Conservation (phyloP, 2,329 filamentous ascomycete species). For the Colletotrichum spinosum region DNA sequence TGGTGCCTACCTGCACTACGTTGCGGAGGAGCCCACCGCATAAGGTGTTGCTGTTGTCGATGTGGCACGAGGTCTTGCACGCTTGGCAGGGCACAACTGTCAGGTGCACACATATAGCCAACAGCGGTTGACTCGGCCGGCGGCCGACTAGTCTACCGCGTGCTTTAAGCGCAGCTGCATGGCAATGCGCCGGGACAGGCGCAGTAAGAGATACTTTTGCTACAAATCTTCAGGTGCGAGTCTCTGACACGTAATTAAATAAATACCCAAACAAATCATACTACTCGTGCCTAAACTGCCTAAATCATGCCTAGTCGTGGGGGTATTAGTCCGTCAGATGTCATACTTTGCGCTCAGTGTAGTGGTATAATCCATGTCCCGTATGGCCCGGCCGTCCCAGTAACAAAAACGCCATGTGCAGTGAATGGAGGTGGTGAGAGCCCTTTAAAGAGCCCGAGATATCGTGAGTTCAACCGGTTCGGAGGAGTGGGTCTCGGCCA, state of each 20-base stretch:
- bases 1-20: constrained; percentile 95
- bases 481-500: neutral
- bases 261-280: constrained; percentile 32
- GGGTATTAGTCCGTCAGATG: constrained; percentile 29
- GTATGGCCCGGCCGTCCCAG: neutral
- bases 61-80: no score
- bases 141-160: constrained; percentile 10
- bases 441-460: no score
- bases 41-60: constrained; percentile 39
- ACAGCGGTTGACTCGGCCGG: constrained; percentile 3
- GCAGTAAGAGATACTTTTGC: constrained; percentile 40
- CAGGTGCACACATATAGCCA: constrained; percentile 5
- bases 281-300: neutral
- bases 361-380: constrained; percentile 11
- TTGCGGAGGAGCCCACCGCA: constrained; percentile 82
- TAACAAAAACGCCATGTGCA: constrained; percentile 17
- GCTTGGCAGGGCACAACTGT: neutral
- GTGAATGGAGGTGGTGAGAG: neutral
- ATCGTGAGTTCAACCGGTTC: neutral
- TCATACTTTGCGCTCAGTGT: constrained; percentile 9
- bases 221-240: neutral
- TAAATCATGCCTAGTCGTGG: constrained; percentile 14
- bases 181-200: constrained; percentile 92
- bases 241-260: constrained; percentile 2
- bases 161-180: constrained; percentile 94